Conservation (phyloP, 805 yeast genomes). For the Myxozyma neglecta region DNA sequence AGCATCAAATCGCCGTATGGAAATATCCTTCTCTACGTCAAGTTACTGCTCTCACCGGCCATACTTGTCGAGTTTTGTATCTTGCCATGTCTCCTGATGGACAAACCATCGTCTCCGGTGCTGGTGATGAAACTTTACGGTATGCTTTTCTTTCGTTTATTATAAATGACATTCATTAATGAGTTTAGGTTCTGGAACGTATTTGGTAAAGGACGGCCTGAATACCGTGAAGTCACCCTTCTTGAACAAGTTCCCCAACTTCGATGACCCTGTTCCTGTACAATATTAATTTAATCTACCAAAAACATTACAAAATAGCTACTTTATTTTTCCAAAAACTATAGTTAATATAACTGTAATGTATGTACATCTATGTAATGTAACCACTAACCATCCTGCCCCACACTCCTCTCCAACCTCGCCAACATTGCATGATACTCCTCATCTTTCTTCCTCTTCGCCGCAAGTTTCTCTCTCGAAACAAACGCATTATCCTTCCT, state of each 20-base stretch:
- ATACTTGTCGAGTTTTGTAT: conserved; percentile 87
- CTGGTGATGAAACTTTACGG: conserved; percentile 94
- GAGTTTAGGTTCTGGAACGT: conserved; percentile 74
- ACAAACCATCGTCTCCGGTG: conserved; percentile 94
- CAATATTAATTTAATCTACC: not conserved
- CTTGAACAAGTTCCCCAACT: conserved; percentile 28
- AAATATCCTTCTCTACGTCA: conserved; percentile 91
- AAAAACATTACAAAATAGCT: not conserved
- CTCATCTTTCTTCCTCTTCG: conserved; percentile 69
- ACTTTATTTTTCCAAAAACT: not conserved
- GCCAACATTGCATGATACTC: conserved; percentile 91
- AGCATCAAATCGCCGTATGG: conserved; percentile 91
- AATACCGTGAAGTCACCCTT: conserved; percentile 24
- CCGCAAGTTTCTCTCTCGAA: conserved; percentile 79
- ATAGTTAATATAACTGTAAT: not conserved
- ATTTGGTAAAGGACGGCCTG: conserved; percentile 49
- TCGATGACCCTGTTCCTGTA: not conserved
- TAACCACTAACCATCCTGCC: too few species aligned
- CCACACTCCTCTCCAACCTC: conserved; percentile 77
- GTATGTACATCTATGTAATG: too few species aligned
- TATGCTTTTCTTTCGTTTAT: not conserved
- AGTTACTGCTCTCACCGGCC: conserved; percentile 90
- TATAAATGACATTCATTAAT: not conserved
- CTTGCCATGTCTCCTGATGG: conserved; percentile 93
- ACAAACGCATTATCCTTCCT: conserved; percentile 85